Base-by-base conservation (phyloP, 2,329 filamentous ascomycete species). In the Pseudocercospora musae region DNA sequence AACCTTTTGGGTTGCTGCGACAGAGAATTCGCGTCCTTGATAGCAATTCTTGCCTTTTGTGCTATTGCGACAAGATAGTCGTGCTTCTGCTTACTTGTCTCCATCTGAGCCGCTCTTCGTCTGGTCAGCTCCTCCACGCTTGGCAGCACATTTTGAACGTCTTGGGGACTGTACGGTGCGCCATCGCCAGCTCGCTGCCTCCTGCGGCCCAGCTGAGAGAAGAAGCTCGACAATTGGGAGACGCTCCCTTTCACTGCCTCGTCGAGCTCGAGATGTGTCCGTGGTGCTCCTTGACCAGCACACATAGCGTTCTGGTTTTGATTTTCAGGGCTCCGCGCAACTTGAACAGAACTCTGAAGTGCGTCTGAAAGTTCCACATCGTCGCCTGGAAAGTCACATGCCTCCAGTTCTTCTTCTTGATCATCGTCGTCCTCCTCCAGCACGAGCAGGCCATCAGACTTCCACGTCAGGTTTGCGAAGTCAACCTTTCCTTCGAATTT, bases 391-490 rank as follows among this genome's bases (percentile, higher is more conserved):
- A 53, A 48, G 18, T 59, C 48, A 49, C 31, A 50, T 50, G 62
- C 29, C 11, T 61, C 18, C 33, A 68, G 13, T 15, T 73, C 66
- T 7, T 79, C 76, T 1, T 79, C 78, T 27, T 74, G 72, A 6
- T 77, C 75, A 4, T 75, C 70, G 5, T 77, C 73, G 2, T 69
- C 59, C 5, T 66, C 62, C 18, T 78, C 75, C 2, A 85, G 69
- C 15, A 84, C 74, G 18, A 76, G 75, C n/a, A 85, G 68, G 0
- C 80, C 79, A 2, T 78, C 75, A 1, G 74, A 76, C 67, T 84
- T 84, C 79, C 81, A 84, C 2, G 79, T 74, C 23, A 81, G 68
- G 3, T 70, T 69, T 4, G 76, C 74, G 31, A 79, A 78, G 29
- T 78, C 76, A 2, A 79, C 70, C 3, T 76, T 70, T 6, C 75